Base-by-base conservation (phyloP, 176 grass and related monocot species). In the Stipa capillata region DNA sequence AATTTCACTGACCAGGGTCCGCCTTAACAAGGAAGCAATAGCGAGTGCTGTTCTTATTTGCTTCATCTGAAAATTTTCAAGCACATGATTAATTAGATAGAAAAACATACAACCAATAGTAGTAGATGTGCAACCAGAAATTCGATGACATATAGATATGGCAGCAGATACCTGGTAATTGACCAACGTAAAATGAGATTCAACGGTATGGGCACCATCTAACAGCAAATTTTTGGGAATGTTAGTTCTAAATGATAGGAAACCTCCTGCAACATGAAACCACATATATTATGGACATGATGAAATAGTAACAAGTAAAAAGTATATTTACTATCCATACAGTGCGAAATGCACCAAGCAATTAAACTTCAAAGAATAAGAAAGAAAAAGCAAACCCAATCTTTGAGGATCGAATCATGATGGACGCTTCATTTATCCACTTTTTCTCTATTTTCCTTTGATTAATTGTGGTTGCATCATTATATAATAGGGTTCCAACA, bases 31-130 rank as follows among this genome's bases (percentile, higher is more conserved):
- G 40, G 87, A 95, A 24, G 96, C 96, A 61, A 99, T 63, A 13
- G 92, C 92, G 25, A 99, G 81, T 34, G 96, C 96, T 61, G 75
- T 93, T 73, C 96, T 92, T 85, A 99, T 91, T 82, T 93, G 96
- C 80, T 89, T 99, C 81, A 99, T 64, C 96, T 99, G 83, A 81
- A 86, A 84, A 72, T 39, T 85, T 78, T 67, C 35, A 85, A 85
- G 48, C 37, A 92, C 7, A 14, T 71, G 60, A 83, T 3, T 53
- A 68, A 40, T 76, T 77, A 91, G 73, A 47, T 60, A 82, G 51
- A 70, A 77, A 24, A 49, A 78, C 3, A 70, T 24, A 39, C 6
- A 72, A n/a, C 6, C 2, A 21, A 20, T 20, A 29, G 70, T 69
- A 54, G 55, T 27, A 77, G 2, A 65, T 71, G 42, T 53, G 37